A percentile compares a stretch with the other conserved stretches of the same genome.
These are phyloP conservation scores for Alternaria alternata DNA, from an alignment of 2,329 filamentous ascomycete species.

Conservation along the genomic window DNA sequence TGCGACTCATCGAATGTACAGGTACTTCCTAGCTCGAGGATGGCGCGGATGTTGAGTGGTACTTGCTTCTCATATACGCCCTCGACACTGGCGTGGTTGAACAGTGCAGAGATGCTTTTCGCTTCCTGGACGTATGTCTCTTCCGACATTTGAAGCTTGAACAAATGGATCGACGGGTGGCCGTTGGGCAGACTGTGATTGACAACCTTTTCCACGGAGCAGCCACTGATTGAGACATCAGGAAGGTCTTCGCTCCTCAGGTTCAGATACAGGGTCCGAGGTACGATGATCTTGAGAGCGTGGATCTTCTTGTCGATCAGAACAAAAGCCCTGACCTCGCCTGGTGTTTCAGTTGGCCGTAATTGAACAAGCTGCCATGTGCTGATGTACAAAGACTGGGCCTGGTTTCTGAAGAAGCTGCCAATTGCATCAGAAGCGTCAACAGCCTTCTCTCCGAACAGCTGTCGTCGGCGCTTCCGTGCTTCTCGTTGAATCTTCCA, in stretches of 20 bases:
- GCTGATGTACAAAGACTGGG: slow-evolving; percentile 85
- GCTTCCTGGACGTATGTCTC: slow-evolving; percentile 85
- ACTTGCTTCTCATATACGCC: slow-evolving; percentile 97
- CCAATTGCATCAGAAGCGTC: slow-evolving; percentile 69
- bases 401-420: slow-evolving; percentile 86
- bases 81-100: slow-evolving; percentile 93
- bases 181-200: slow-evolving; percentile 94
- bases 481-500: slow-evolving; percentile 98
- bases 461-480: slow-evolving; percentile 80
- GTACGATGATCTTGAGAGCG: slow-evolving; percentile 85
- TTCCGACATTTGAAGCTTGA: slow-evolving; percentile 91
- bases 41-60: slow-evolving; percentile 83
- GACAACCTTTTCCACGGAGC: slow-evolving; percentile 90
- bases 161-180: slow-evolving; percentile 90
- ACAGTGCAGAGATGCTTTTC: slow-evolving; percentile 81
- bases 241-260: slow-evolving; percentile 87
- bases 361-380: slow-evolving; percentile 96
- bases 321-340: slow-evolving; percentile 86
- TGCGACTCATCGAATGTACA: slow-evolving; percentile 95
- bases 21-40: slow-evolving; percentile 87
- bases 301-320: slow-evolving; percentile 95
- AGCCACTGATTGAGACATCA: slow-evolving; percentile 84
- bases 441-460: slow-evolving; percentile 85
- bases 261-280: slow-evolving; percentile 89
- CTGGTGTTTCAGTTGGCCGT: slow-evolving; percentile 80